Conservation (phyloP, 2,329 filamentous ascomycete species). For the Trichoderma sp. region DNA sequence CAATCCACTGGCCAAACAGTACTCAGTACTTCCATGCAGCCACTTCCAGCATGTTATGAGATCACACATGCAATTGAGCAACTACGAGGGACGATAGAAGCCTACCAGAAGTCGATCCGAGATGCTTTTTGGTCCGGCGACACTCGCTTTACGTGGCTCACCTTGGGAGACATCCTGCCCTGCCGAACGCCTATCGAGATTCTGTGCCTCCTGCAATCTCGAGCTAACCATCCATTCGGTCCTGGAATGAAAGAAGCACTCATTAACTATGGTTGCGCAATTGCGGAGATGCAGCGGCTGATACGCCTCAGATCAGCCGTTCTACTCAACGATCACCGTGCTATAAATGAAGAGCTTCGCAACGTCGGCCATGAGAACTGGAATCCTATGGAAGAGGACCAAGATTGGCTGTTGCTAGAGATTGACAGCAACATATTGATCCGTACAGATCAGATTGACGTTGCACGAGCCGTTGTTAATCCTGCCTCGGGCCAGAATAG, state of each 20-base stretch:
- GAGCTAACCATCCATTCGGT: slow-evolving; percentile 32
- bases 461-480: slow-evolving; percentile 60
- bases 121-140: background rate
- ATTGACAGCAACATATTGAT: slow-evolving; percentile 66
- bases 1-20: too few relatives aligned
- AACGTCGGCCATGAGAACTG: slow-evolving; percentile 52
- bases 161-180: slow-evolving; percentile 46
- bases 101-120: background rate
- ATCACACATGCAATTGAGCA: background rate
- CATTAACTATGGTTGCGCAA: slow-evolving; percentile 43
- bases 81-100: background rate
- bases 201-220: slow-evolving; percentile 47
- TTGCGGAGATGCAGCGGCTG: slow-evolving; percentile 36
- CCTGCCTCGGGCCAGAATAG: slow-evolving; percentile 56
- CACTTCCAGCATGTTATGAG: too few relatives aligned
- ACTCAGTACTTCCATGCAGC: too few relatives aligned
- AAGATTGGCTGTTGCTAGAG: slow-evolving; percentile 67
- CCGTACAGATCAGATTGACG: slow-evolving; percentile 60
- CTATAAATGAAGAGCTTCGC: background rate
- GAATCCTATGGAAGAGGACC: slow-evolving; percentile 50
- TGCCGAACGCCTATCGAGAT: slow-evolving; percentile 29
- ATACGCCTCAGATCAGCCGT: background rate
- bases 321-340: background rate
- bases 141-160: background rate
- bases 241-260: slow-evolving; percentile 41